A percentile compares a stretch with the other conserved stretches of the same genome.
Conservation (phyloP, 1,139 yeast species). For the Ashbya aceris region DNA sequence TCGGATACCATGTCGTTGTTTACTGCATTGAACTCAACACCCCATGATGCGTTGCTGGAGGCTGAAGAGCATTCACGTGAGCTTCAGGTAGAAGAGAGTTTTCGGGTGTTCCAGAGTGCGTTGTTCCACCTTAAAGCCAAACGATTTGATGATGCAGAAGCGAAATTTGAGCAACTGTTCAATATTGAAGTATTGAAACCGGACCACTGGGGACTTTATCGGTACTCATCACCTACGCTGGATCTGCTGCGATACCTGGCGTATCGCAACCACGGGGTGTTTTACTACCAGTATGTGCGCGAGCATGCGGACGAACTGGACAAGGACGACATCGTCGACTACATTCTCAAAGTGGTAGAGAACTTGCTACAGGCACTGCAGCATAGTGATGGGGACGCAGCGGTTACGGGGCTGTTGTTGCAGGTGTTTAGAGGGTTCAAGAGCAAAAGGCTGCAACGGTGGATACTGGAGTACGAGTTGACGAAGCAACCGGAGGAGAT, state of each 20-base stretch:
- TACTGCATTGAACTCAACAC: constrained; percentile 68
- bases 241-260: constrained; percentile 67
- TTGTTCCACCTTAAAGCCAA: constrained; percentile 47
- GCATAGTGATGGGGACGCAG: constrained; percentile 57
- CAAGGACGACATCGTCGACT: constrained; percentile 25
- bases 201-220: constrained; percentile 38
- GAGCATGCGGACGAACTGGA: constrained; percentile 15
- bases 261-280: constrained; percentile 71
- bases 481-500: constrained; percentile 41
- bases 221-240: constrained; percentile 55
- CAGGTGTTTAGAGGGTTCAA: constrained; percentile 43
- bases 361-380: constrained; percentile 48
- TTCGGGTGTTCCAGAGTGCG: constrained; percentile 65
- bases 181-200: constrained; percentile 55
- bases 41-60: constrained; percentile 59
- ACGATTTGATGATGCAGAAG: constrained; percentile 42
- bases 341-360: constrained; percentile 37
- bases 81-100: constrained; percentile 75
- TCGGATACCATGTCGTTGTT: constrained; percentile 48
- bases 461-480: constrained; percentile 54
- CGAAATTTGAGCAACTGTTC: constrained; percentile 54
- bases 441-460: constrained; percentile 45
- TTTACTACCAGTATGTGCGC: constrained; percentile 46
- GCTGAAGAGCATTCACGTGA: constrained; percentile 86
- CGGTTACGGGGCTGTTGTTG: constrained; percentile 39